Conservation (phyloP, 176 grass and related monocot species). For the Melocanna baccifera region DNA sequence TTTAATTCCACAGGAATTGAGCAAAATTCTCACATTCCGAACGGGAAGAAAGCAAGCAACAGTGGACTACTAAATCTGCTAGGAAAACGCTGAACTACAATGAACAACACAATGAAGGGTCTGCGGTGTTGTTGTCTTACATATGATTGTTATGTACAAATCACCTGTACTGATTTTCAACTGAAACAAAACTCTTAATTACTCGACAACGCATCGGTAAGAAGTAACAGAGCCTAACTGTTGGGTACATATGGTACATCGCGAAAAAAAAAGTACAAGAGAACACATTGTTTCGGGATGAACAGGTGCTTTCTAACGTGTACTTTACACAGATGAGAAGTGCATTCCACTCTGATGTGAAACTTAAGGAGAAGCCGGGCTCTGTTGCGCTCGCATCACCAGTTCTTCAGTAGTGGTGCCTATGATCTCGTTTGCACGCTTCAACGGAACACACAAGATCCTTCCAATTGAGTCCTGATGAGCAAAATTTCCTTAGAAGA, state of each 20-base stretch:
- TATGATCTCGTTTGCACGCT: slow-evolving; percentile 83
- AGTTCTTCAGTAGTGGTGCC: slow-evolving; percentile 86
- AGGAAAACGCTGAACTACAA: background rate
- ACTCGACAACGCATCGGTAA: background rate
- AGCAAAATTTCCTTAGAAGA: slow-evolving; percentile 5
- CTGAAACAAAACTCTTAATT: background rate
- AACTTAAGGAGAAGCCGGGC: slow-evolving; percentile 10
- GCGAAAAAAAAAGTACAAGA: background rate
- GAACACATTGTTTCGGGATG: background rate
- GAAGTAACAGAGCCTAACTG: background rate
- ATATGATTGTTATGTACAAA: slow-evolving; percentile 28
- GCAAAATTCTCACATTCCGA: too few species aligned
- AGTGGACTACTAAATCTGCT: background rate
- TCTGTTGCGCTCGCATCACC: slow-evolving; percentile 60
- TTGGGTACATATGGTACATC: background rate
- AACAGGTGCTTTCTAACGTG: background rate
- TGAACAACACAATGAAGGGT: background rate
- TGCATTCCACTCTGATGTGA: background rate
- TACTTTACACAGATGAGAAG: background rate
- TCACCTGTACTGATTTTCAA: background rate
- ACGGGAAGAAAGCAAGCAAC: background rate
- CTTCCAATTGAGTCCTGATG: slow-evolving; percentile 60
- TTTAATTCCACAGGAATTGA: too few species aligned
- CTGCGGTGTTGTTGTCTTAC: background rate
- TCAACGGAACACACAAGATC: slow-evolving; percentile 47